These are phyloP conservation scores for Murraya koenigii DNA, from an alignment of 345 rosid genomes.

Conservation along the genomic window DNA sequence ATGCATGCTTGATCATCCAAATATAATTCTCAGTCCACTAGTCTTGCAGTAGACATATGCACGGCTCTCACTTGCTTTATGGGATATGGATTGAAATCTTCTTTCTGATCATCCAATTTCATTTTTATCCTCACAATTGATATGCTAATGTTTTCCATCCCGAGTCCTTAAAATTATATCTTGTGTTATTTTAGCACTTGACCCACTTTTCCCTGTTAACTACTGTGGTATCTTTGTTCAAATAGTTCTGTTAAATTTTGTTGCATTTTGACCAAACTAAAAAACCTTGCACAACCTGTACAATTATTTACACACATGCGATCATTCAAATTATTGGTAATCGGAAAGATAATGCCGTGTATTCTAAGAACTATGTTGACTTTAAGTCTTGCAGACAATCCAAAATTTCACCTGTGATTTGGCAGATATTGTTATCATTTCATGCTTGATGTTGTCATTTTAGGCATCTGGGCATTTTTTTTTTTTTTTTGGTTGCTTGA, in stretches of 20 bases:
- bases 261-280: background rate
- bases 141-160: background rate
- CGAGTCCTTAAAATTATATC: background rate
- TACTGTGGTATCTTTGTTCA: background rate
- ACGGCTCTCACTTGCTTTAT: background rate
- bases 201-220: background rate
- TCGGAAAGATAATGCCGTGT: background rate
- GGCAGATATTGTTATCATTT: background rate
- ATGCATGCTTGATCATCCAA: background rate
- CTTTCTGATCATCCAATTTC: background rate
- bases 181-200: background rate
- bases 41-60: background rate
- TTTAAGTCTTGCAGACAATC: background rate
- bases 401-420: background rate
- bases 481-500: background rate
- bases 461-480: background rate
- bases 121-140: background rate
- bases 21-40: background rate
- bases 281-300: background rate
- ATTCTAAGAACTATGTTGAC: background rate
- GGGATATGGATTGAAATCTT: background rate
- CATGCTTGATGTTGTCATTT: background rate
- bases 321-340: background rate
- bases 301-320: background rate
- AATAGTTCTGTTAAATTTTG: background rate